Base-by-base conservation (phyloP, 2,329 filamentous ascomycete species). In the Dendryphion nanum region DNA sequence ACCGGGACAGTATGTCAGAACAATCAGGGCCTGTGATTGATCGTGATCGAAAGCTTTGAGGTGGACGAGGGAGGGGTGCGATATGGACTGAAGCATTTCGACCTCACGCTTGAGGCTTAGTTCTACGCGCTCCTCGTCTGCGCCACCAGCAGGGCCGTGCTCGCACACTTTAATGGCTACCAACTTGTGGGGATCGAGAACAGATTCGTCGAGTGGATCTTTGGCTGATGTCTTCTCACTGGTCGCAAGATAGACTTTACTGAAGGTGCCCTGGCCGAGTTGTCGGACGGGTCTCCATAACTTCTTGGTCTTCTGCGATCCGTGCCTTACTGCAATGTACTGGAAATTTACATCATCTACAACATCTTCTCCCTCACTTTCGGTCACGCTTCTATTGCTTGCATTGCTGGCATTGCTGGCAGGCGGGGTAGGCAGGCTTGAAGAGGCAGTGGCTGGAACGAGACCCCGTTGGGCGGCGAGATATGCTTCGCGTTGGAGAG, bases 161-260 rank as follows among this genome's bases (percentile, higher is more conserved):
- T 96, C 89, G 60, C 94, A 91, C 30, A 98, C 82, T 67, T 98
- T 98, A 59, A 98, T 82, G 2, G 93, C 93, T 3, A 97, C 93
- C 12, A 98, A 73, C 36, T 86, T 87, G 57, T 84, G 86, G n/a
- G 83, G 81, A 46, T 86, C 74, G 33, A 81, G 74, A 43, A 61
- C 46, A 28, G 68, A 60, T 60, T 76, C 73, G 55, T 72, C 58
- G 59, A 64, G 67, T 46, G 59, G 68, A 59, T 51, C 61, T 47
- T 48, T 66, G 55, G 53, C 57, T 41, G 53, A 51, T 19, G 68
- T 67, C 28, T 81, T 77, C 59, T 94, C 82, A 55, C 86, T 89
- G 8, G 90, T 95, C 4, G 90, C 93, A 29, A 98, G 74, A 69
- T 94, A 85, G 15, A 98, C 93, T 57, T 87, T 87, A 63, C 90